These are phyloP conservation scores for Meredithiella fracta DNA, from an alignment of 2,329 filamentous ascomycete genomes.

Conservation along the genomic window DNA sequence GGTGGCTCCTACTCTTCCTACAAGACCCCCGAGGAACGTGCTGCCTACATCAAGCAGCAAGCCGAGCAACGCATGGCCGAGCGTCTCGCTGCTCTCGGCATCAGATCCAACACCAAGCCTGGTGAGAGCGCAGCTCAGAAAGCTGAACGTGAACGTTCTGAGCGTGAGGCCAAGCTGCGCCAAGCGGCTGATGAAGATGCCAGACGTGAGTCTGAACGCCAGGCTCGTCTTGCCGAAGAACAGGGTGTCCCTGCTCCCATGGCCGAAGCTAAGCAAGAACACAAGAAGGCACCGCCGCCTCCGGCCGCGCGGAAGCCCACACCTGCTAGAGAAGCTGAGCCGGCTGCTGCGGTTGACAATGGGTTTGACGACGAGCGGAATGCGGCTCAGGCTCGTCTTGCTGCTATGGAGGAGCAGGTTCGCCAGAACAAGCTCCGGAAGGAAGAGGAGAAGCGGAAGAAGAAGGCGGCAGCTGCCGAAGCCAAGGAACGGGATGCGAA, in stretches of 20 bases:
- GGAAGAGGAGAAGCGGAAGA: slow-evolving; percentile 84
- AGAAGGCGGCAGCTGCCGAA: slow-evolving; percentile 74
- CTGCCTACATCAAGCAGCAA: slow-evolving; percentile 92
- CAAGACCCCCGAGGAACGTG: slow-evolving; percentile 81
- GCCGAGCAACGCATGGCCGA: slow-evolving; percentile 96
- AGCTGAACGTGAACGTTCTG: slow-evolving; percentile 71
- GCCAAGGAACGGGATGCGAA: slow-evolving; percentile 77
- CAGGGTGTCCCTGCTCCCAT: slow-evolving; percentile 45
- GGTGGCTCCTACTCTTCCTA: slow-evolving; percentile 62
- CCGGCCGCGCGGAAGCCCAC: slow-evolving; percentile 58
- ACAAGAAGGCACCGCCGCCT: slow-evolving; percentile 57
- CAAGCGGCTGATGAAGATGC: slow-evolving; percentile 92
- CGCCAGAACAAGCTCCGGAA: slow-evolving; percentile 87
- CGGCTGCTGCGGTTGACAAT: slow-evolving; percentile 29
- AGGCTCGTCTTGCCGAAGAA: slow-evolving; percentile 68
- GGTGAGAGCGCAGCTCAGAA: slow-evolving; percentile 72
- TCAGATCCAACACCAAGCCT: slow-evolving; percentile 65
- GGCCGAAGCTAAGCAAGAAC: slow-evolving; percentile 25
- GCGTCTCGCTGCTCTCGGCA: slow-evolving; percentile 77
- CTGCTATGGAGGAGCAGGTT: slow-evolving; percentile 84
- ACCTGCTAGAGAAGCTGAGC: slow-evolving; percentile 40
- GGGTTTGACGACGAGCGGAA: slow-evolving; percentile 62
- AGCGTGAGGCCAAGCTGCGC: slow-evolving; percentile 70
- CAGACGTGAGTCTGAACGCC: slow-evolving; percentile 71
- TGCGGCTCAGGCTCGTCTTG: slow-evolving; percentile 66